Evolutionary conservation across 352 stramenopile species (phyloP).

Genomic region (Globisporangium barbulae): DNA sequence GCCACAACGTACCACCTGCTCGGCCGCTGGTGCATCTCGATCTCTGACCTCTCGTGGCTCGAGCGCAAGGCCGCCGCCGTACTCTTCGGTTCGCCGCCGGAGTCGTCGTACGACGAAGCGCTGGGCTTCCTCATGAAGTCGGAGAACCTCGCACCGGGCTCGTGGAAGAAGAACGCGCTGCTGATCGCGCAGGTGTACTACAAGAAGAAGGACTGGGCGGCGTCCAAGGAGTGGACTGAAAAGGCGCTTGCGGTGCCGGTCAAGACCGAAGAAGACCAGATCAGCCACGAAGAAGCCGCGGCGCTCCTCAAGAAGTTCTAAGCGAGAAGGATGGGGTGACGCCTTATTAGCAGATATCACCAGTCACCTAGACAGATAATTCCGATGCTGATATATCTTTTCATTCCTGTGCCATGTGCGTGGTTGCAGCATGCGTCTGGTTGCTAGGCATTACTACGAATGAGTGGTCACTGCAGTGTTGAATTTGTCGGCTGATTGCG

Average conservation of each 20-base stretch:
- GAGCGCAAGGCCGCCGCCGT: slow-evolving; percentile 80
- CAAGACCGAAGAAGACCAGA: slow-evolving; percentile 63
- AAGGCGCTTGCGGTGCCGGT: slow-evolving; percentile 65
- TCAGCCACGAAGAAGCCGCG: slow-evolving; percentile 62
- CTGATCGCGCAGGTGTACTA: slow-evolving; percentile 81
- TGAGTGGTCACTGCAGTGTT: not conserved
- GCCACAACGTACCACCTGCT: slow-evolving; percentile 76
- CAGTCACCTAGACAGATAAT: no score
- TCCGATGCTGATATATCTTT: not conserved
- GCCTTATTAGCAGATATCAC: not conserved
- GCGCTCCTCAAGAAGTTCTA: slow-evolving; percentile 64
- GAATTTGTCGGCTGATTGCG: not conserved
- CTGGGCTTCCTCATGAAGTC: slow-evolving; percentile 73
- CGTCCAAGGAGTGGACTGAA: slow-evolving; percentile 66
- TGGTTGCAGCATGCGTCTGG: not conserved
- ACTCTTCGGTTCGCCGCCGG: slow-evolving; percentile 76
- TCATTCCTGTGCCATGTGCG: no score
- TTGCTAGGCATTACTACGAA: not conserved
- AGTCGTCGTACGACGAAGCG: slow-evolving; percentile 82
- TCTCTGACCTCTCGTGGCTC: slow-evolving; percentile 83
- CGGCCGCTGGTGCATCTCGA: slow-evolving; percentile 81
- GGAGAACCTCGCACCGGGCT: slow-evolving; percentile 61
- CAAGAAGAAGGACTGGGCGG: slow-evolving; percentile 67
- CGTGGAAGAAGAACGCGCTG: slow-evolving; percentile 85
- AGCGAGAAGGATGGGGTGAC: not conserved